Conservation (phyloP, 768 basidiomycete species). For the Suillus sp. region DNA sequence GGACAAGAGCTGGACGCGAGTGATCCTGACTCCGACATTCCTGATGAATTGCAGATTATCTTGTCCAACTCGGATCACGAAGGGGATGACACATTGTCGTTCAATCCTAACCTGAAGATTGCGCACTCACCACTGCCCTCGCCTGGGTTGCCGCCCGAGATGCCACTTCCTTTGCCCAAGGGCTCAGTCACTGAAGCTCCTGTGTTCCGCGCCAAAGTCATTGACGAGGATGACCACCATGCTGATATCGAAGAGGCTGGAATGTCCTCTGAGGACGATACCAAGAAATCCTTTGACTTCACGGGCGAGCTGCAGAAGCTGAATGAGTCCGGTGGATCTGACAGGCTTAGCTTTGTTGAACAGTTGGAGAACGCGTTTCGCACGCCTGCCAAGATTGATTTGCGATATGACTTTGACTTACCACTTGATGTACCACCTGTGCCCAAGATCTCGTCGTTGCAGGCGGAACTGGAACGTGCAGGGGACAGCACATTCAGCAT, state of each 20-base stretch:
- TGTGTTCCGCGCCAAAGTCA: conserved; percentile 45
- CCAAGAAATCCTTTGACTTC: conserved; percentile 83
- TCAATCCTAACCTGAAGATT: conserved; percentile 12
- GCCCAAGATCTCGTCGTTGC: conserved; percentile 47
- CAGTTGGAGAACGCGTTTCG: conserved; percentile 80
- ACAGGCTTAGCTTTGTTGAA: conserved; percentile 77
- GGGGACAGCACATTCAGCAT: conserved; percentile 26
- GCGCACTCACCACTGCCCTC: conserved; percentile 28
- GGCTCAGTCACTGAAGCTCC: conserved; percentile 32
- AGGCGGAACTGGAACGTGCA: conserved; percentile 28
- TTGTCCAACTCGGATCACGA: conserved; percentile 46
- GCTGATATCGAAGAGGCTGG: conserved; percentile 44
- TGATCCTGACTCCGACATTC: conserved; percentile 80
- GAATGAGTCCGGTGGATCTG: conserved; percentile 68
- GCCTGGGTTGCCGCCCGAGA: conserved; percentile 45
- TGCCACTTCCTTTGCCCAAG: conserved; percentile 38
- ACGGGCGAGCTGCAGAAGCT: conserved; percentile 74
- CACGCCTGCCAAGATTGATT: conserved; percentile 70
- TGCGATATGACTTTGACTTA: conserved; percentile 49
- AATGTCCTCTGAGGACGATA: conserved; percentile 56
- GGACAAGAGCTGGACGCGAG: conserved; percentile 51
- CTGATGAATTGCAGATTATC: conserved; percentile 71
- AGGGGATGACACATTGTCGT: conserved; percentile 45
- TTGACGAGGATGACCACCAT: conserved; percentile 46
- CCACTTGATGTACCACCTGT: conserved; percentile 49